Conservation (phyloP, 768 basidiomycete genomes). For the Cystobasidium tubakii region DNA sequence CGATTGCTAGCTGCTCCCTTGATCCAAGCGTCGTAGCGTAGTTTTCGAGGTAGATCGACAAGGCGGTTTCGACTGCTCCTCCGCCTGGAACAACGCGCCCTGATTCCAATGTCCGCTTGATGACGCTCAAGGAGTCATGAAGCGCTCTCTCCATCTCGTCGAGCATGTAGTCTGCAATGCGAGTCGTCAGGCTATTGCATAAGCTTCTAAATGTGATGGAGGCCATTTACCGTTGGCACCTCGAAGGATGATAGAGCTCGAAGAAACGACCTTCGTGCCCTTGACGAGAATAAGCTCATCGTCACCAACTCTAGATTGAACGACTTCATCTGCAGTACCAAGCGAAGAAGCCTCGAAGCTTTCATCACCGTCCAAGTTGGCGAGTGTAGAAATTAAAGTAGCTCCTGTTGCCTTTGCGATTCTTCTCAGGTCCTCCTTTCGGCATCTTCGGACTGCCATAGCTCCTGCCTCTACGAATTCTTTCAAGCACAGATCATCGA, state of each 20-base stretch:
- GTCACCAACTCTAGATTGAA: conserved; percentile 95
- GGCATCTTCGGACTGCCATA: conserved; percentile 94
- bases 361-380: conserved; percentile 95
- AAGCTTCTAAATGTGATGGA: no score
- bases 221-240: conserved; percentile 65
- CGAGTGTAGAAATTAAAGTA: conserved; percentile 81
- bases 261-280: conserved; percentile 93
- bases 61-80: conserved; percentile 90
- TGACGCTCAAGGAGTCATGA: conserved; percentile 87
- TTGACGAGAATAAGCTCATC: conserved; percentile 96
- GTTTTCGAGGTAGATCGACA: conserved; percentile 96
- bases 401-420: conserved; percentile 97
- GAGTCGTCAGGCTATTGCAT: no score
- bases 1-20: conserved; percentile 94
- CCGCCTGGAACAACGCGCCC: conserved; percentile 94
- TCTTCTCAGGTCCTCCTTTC: conserved; percentile 92
- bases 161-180: conserved; percentile 78
- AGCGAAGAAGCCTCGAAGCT: conserved; percentile 87
- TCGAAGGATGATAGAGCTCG: conserved; percentile 82
- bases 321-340: conserved; percentile 89
- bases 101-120: conserved; percentile 95
- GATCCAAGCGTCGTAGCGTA: conserved; percentile 97
- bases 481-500: conserved; percentile 94
- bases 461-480: conserved; percentile 98
- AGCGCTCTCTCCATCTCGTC: conserved; percentile 98